Evolutionary conservation across 805 yeast genomes (phyloP).

Genomic region (Kurtzmaniella cleridarum): DNA sequence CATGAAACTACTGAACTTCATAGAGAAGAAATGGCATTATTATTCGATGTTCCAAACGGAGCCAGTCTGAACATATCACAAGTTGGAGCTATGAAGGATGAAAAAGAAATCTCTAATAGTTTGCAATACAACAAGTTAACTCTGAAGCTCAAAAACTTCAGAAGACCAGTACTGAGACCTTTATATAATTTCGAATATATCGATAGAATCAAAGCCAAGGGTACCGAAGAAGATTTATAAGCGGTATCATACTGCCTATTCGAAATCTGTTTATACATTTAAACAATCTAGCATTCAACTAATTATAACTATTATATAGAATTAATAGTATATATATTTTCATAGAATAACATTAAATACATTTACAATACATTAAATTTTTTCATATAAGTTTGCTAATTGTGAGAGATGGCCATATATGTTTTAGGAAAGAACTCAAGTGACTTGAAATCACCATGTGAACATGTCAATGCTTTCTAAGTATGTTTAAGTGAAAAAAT

Average conservation of each 20-base stretch:
- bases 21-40: slow-evolving; percentile 15
- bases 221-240: not conserved
- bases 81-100: slow-evolving; percentile 12
- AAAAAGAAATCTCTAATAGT: slow-evolving; percentile 9
- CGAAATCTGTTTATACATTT: too few species aligned
- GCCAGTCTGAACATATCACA: slow-evolving; percentile 17
- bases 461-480: too few species aligned
- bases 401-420: too few species aligned
- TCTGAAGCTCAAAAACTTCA: slow-evolving; percentile 13
- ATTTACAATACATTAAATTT: too few species aligned
- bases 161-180: slow-evolving; percentile 20
- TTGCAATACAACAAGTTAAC: slow-evolving; percentile 17
- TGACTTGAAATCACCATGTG: too few species aligned
- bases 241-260: too few species aligned
- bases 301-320: too few species aligned
- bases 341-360: too few species aligned
- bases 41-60: slow-evolving; percentile 16
- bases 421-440: too few species aligned
- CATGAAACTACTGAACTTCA: slow-evolving; percentile 21
- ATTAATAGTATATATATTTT: too few species aligned
- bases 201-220: slow-evolving; percentile 14
- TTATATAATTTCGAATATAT: slow-evolving; percentile 22
- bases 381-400: not conserved
- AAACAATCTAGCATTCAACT: too few species aligned
- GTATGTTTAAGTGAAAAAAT: too few species aligned